Conservation (phyloP, 345 rosid genomes). For the Eucalyptus tenuipes region DNA sequence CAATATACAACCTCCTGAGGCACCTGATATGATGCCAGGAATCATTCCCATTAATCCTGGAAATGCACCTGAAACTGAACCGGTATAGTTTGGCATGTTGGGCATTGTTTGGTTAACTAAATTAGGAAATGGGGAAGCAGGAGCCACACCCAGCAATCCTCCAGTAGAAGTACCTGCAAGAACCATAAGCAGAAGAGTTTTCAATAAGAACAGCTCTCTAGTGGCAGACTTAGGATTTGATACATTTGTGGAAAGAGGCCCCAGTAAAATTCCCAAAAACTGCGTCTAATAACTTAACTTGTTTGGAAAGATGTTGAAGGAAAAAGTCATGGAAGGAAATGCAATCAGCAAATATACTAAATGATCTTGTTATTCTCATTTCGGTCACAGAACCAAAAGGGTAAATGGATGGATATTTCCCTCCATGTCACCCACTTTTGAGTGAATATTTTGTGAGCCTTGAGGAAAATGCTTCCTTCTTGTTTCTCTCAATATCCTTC, state of each 20-base stretch:
- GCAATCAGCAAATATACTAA: background rate
- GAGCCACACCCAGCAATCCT: constrained; percentile 69
- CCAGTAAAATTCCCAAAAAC: background rate
- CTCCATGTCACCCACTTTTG: background rate
- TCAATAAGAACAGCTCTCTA: background rate
- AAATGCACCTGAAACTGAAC: constrained; percentile 88
- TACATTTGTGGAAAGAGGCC: background rate
- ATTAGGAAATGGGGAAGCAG: constrained; percentile 61
- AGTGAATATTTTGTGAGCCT: background rate
- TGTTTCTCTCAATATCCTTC: background rate
- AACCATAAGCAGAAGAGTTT: background rate
- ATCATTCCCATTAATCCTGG: constrained; percentile 93
- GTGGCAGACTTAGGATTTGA: background rate
- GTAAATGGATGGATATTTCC: background rate
- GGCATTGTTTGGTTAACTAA: constrained; percentile 95
- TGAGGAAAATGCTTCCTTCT: background rate
- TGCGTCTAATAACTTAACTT: background rate
- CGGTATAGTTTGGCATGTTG: constrained; percentile 98
- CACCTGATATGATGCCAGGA: constrained; percentile 81
- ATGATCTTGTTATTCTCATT: background rate
- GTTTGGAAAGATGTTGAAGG: background rate
- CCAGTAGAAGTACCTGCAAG: constrained; percentile 57
- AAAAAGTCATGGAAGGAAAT: background rate
- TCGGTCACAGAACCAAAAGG: background rate
- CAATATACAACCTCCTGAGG: constrained; percentile 91